phyloP scores from a whole-genome alignment of 495 filamentous ascomycete genomes.

The Aspergillus bertholletiae region DNA sequence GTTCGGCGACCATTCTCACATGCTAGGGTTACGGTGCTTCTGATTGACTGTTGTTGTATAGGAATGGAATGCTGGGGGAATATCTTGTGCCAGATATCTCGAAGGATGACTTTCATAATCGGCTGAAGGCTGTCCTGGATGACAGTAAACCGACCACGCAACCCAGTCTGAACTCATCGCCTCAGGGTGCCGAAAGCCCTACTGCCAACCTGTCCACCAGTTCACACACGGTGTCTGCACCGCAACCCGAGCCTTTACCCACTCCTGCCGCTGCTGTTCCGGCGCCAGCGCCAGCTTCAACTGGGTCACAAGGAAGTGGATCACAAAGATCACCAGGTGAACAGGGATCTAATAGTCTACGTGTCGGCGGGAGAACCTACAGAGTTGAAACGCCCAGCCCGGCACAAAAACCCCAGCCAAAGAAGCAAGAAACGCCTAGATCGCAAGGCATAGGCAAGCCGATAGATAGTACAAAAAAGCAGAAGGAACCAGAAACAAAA shows the following conservation, averaged over 20 bases:
- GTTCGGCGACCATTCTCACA: conserved; percentile 13
- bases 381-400: neutral
- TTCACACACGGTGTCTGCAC: neutral
- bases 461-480: neutral
- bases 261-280: conserved; percentile 11
- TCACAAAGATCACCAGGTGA: neutral
- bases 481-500: neutral
- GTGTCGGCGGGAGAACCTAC: neutral
- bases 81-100: conserved; percentile 57
- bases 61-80: conserved; percentile 59
- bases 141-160: conserved; percentile 1
- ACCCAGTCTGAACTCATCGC: neutral
- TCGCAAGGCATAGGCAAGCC: neutral
- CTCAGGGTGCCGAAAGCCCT: neutral
- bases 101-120: conserved; percentile 54
- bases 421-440: neutral
- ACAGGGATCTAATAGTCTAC: conserved; percentile 5
- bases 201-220: neutral
- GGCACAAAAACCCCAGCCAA: conserved; percentile 4
- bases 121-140: conserved; percentile 40
- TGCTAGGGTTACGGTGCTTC: neutral
- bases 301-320: neutral
- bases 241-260: neutral
- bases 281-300: conserved; percentile 8
- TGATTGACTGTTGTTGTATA: conserved; percentile 21